phyloP scores from a whole-genome alignment of 306 rosid genomes.

The Lathyrus oleraceus region DNA sequence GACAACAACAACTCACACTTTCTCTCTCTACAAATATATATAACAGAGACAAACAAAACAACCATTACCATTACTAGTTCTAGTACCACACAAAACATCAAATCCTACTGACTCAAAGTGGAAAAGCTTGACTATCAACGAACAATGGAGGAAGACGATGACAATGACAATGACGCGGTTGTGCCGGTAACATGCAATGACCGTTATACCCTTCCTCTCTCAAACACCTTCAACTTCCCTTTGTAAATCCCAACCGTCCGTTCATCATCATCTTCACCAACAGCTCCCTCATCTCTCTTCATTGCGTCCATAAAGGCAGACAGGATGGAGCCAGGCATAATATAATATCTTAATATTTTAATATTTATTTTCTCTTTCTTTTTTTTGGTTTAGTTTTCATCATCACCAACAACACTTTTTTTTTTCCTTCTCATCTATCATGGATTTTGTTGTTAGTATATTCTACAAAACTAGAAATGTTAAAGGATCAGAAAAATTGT shows the following conservation, averaged over 20 bases:
- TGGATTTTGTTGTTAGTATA: slow-evolving; percentile 37
- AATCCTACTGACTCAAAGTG: slow-evolving; percentile 13
- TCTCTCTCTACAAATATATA: neutral
- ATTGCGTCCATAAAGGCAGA: slow-evolving; percentile 67
- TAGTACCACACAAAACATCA: neutral
- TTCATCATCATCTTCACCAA: neutral
- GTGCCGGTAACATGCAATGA: slow-evolving; percentile 36
- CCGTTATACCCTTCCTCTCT: slow-evolving; percentile 47
- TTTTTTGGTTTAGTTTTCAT: neutral
- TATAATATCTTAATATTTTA: slow-evolving; percentile 9
- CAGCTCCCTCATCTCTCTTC: slow-evolving; percentile 37
- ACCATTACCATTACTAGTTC: too few relatives aligned
- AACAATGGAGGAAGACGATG: slow-evolving; percentile 37
- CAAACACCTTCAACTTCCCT: slow-evolving; percentile 38
- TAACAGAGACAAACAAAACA: too few relatives aligned
- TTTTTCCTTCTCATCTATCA: neutral
- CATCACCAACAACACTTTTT: neutral
- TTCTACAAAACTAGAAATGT: slow-evolving; percentile 20
- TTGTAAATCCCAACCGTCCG: slow-evolving; percentile 54
- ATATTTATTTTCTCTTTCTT: slow-evolving; percentile 28
- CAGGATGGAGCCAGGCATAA: slow-evolving; percentile 81
- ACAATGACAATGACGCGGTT: neutral
- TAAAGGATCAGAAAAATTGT: slow-evolving; percentile 18
- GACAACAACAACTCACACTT: neutral
- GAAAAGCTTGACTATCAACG: slow-evolving; percentile 31